Conservation (phyloP, 1,284 basidiomycete species). For the Uromyces viciae-fabae region DNA sequence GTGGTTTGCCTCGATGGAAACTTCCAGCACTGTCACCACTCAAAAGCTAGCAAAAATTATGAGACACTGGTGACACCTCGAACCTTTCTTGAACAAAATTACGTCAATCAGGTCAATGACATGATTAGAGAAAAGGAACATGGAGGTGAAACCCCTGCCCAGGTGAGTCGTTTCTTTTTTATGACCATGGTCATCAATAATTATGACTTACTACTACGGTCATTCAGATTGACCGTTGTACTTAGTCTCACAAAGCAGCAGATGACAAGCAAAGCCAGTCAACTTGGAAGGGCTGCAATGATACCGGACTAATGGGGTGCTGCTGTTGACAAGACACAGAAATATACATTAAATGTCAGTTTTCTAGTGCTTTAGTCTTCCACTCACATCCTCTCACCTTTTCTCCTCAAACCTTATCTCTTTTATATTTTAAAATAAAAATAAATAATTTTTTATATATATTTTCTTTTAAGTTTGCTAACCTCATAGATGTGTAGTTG, state of each 20-base stretch:
- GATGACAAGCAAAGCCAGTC: background rate
- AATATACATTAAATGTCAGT: too few relatives aligned
- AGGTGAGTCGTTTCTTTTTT: background rate
- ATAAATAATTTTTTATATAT: too few relatives aligned
- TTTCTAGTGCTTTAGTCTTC: too few relatives aligned
- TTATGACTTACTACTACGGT: too few relatives aligned
- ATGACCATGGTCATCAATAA: too few relatives aligned
- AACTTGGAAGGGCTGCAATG: slow-evolving; percentile 20
- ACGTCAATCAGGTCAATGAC: background rate
- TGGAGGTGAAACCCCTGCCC: background rate
- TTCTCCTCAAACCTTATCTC: too few relatives aligned
- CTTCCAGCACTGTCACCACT: slow-evolving; percentile 1
- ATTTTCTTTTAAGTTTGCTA: too few relatives aligned
- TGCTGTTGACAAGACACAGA: background rate
- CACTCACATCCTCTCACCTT: too few relatives aligned
- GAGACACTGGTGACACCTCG: background rate
- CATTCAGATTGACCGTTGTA: background rate
- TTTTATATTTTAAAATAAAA: too few relatives aligned
- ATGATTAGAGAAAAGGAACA: background rate
- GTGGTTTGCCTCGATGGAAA: background rate
- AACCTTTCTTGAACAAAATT: background rate
- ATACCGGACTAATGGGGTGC: slow-evolving; percentile 16
- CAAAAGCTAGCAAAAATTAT: background rate
- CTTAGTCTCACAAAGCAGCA: slow-evolving; percentile 3
- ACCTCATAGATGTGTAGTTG: too few relatives aligned